Evolutionary conservation across 495 filamentous ascomycete species (phyloP).

Genomic region (Hypomontagnella monticulosa): DNA sequence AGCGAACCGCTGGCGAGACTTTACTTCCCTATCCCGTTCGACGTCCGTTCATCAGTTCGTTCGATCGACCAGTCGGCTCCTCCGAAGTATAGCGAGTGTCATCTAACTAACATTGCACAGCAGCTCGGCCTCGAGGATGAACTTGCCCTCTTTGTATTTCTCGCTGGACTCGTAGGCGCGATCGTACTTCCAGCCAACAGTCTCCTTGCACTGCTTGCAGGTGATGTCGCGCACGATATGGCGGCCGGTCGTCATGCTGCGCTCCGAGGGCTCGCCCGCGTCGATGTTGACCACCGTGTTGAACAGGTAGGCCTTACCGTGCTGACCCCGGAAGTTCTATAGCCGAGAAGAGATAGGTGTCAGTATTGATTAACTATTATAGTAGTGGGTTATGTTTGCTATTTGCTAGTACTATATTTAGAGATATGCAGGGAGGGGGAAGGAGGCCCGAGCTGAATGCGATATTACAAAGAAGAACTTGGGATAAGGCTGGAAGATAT

Average conservation of each 20-base stretch:
- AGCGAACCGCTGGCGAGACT: neutral
- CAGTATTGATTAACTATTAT: too few species aligned
- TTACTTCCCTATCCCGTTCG: neutral
- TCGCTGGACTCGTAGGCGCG: slow-evolving; percentile 90
- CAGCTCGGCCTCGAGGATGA: slow-evolving; percentile 93
- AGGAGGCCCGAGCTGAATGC: slow-evolving; percentile 1
- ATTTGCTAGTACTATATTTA: too few species aligned
- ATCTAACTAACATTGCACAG: slow-evolving; percentile 75
- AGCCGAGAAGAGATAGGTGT: neutral
- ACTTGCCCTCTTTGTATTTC: slow-evolving; percentile 99
- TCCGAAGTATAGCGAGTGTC: neutral
- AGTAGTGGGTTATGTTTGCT: too few species aligned
- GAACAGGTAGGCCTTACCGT: slow-evolving; percentile 98
- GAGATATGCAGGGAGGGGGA: neutral
- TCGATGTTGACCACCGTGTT: slow-evolving; percentile 90
- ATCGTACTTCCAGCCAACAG: slow-evolving; percentile 99
- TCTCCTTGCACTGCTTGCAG: slow-evolving; percentile 88
- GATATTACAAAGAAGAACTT: neutral
- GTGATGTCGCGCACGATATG: slow-evolving; percentile 93
- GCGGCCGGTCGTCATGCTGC: slow-evolving; percentile 97
- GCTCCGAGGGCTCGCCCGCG: slow-evolving; percentile 81
- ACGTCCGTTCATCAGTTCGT: neutral
- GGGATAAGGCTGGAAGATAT: neutral
- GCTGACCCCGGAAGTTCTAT: slow-evolving; percentile 98
- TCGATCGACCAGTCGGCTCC: neutral